Evolutionary conservation across 768 basidiomycete genomes (phyloP), one percentile per base, ranked within the genome.

Genomic region (Cubamyces lactineus): DNA sequence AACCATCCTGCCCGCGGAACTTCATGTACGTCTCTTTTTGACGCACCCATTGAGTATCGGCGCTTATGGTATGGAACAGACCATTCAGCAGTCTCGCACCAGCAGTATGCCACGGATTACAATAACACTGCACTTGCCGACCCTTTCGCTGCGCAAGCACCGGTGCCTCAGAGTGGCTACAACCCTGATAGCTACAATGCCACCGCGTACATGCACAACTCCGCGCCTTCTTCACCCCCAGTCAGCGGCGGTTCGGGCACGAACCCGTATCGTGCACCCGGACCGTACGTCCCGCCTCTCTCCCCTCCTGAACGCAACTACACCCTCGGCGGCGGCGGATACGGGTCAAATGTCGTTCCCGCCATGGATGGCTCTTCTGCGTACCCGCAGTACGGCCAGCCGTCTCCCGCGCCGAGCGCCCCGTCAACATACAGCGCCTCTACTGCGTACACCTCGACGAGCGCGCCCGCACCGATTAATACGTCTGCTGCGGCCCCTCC

Each of bases 311-410:
- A 84, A 34, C 82, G 80, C n/a, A 79, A 75, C 57, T 86, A 89
- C 71, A 80, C 84, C 7, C 77, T 83, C 30, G 82, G 84, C 5
- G 86, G 84, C 19, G 80, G 80, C 55, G 80, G 82, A 8, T 89
- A 89, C 58, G 84, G 81, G 4, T 68, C 69, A 26, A 83, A 78
- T 66, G 69, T 74, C 15, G 77, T 79, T 19, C 71, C 76, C 53
- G 61, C 66, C 13, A 53, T 51, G 34, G 52, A 66, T 21, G 54
- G 56, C 26, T 49, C 48, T 24, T 59, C 66, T 2, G 56, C 61
- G 11, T 69, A 70, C 34, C 66, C 52, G 13, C 55, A 57, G 12
- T 67, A 55, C 60, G 51, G 53, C 15, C 63, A 54, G 45, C 67
- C 30, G 65, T 69, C 66, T 63, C 70, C 30, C 12, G 68, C 69